A percentile compares a stretch with the other conserved stretches of the same genome.
phyloP scores from a whole-genome alignment of 1,139 yeast species.

The Kodamaea derodonti region DNA sequence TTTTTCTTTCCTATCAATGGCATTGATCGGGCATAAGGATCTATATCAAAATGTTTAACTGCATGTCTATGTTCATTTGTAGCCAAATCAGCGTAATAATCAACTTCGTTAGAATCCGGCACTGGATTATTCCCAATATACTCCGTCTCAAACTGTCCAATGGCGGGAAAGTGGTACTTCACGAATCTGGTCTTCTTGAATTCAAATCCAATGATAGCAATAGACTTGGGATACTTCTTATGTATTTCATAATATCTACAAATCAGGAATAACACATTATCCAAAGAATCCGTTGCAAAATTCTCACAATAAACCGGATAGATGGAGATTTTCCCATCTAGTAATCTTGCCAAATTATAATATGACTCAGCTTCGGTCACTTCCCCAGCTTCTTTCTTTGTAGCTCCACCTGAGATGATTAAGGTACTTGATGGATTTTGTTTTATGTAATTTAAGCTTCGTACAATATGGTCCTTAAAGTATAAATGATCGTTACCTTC shows the following conservation, averaged over 20 bases:
- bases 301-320: constrained; percentile 45
- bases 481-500: constrained; percentile 67
- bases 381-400: constrained; percentile 51
- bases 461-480: constrained; percentile 59
- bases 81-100: constrained; percentile 41
- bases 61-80: constrained; percentile 54
- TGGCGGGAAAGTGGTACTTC: constrained; percentile 44
- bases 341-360: constrained; percentile 27
- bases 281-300: constrained; percentile 78
- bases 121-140: constrained; percentile 66
- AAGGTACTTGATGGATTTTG: constrained; percentile 29
- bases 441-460: constrained; percentile 31
- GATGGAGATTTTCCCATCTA: constrained; percentile 13
- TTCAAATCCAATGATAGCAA: constrained; percentile 69
- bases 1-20: constrained; percentile 41
- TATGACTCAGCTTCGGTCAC: constrained; percentile 64
- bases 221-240: constrained; percentile 43
- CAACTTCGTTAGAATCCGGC: constrained; percentile 17
- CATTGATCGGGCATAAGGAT: constrained; percentile 56
- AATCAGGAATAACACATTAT: constrained; percentile 65
- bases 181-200: constrained; percentile 63
- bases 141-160: constrained; percentile 17
- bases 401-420: constrained; percentile 72
- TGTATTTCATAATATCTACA: constrained; percentile 51
- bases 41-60: constrained; percentile 48